A percentile compares a stretch with the other conserved stretches of the same genome.
phyloP scores from a whole-genome alignment of 2,329 filamentous ascomycete species.

The Botryotinia calthae region DNA sequence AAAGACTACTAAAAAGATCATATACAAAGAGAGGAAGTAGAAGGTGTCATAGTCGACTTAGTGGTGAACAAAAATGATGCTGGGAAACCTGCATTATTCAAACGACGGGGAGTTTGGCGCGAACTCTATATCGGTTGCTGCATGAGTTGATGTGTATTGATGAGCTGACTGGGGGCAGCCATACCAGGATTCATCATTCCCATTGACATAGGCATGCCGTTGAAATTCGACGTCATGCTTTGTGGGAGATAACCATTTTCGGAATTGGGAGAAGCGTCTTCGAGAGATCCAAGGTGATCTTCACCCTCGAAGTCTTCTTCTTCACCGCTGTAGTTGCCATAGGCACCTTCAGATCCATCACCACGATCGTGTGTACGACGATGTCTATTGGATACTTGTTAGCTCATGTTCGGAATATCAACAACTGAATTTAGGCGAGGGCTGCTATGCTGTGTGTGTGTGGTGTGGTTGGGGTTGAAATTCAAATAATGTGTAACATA shows the following conservation, averaged over 20 bases:
- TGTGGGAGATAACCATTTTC: conserved; percentile 59
- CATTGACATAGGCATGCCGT: conserved; percentile 28
- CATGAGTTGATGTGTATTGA: conserved; percentile 39
- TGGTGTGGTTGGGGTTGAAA: neutral
- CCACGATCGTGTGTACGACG: conserved; percentile 79
- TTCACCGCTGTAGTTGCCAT: conserved; percentile 59
- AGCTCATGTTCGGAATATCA: conserved; percentile 27
- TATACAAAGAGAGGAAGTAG: conserved; percentile 21
- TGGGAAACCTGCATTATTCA: neutral
- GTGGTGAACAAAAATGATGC: conserved; percentile 3
- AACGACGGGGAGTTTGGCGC: neutral
- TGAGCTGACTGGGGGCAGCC: conserved; percentile 41
- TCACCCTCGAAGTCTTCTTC: conserved; percentile 82
- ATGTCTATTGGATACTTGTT: conserved; percentile 49
- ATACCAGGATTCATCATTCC: conserved; percentile 37
- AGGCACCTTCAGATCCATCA: conserved; percentile 61
- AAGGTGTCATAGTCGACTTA: conserved; percentile 19
- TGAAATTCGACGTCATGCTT: conserved; percentile 33
- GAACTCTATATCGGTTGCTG: conserved; percentile 38
- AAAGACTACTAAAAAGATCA: conserved; percentile 28
- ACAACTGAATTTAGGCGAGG: conserved; percentile 33
- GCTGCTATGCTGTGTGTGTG: conserved; percentile 36
- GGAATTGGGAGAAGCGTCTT: conserved; percentile 73
- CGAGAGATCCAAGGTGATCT: conserved; percentile 76
- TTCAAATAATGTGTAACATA: conserved; percentile 49